Conservation (phyloP, 345 rosid species). For the Camelina hispida region DNA sequence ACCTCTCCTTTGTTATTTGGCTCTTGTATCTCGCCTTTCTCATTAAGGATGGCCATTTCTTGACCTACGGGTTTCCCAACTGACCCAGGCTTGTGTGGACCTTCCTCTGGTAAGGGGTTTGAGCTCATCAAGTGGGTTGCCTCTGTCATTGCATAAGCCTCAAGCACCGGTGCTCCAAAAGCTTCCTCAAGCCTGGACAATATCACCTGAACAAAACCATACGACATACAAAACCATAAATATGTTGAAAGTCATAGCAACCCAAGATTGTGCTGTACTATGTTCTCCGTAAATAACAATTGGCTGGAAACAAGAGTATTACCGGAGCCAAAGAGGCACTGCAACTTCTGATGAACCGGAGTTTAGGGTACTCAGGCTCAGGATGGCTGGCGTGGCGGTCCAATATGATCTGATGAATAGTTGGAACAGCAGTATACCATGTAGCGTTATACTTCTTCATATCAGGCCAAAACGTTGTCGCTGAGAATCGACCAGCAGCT, state of each 20-base stretch:
- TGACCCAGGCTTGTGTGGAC: constrained; percentile 78
- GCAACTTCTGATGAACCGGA: constrained; percentile 86
- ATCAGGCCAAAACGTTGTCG: constrained; percentile 81
- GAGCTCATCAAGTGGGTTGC: constrained; percentile 84
- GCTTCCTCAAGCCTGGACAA: constrained; percentile 77
- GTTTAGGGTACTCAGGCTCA: constrained; percentile 64
- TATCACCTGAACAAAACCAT: constrained; percentile 45
- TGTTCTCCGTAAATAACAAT: not conserved
- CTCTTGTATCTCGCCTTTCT: constrained; percentile 62
- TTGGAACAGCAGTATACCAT: constrained; percentile 96
- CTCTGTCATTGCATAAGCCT: constrained; percentile 96
- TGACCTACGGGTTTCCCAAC: constrained; percentile 89
- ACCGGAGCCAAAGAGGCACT: constrained; percentile 87
- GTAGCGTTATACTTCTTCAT: constrained; percentile 72
- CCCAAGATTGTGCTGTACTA: not conserved
- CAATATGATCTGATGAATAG: constrained; percentile 85
- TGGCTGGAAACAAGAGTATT: constrained; percentile 7
- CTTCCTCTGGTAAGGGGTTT: constrained; percentile 81
- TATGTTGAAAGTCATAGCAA: not conserved
- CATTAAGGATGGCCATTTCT: constrained; percentile 74
- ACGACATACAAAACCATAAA: constrained; percentile 6
- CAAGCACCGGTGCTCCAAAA: constrained; percentile 81
- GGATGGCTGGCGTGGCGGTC: constrained; percentile 72
- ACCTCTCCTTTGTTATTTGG: constrained; percentile 66
- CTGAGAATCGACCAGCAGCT: constrained; percentile 81